phyloP scores from a whole-genome alignment of 78 protist species.

The Dictyostelium purpureum region DNA sequence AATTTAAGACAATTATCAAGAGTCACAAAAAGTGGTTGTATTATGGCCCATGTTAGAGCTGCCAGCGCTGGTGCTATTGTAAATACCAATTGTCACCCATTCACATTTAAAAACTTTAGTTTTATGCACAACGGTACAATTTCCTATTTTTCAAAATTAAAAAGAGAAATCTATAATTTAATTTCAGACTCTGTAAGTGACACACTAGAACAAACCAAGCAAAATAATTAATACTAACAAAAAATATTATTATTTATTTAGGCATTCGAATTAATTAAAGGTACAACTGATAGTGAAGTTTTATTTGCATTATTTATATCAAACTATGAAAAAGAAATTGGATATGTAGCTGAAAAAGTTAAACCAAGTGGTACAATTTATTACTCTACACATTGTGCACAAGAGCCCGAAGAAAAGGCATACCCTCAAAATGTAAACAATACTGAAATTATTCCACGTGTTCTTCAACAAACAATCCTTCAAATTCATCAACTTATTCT shows the following conservation, averaged over 20 bases:
- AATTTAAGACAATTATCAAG: slow-evolving; percentile 54
- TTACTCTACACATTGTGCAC: not conserved
- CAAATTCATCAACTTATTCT: slow-evolving; percentile 43
- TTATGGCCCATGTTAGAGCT: slow-evolving; percentile 55
- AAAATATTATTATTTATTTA: not conserved
- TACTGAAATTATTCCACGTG: slow-evolving; percentile 28
- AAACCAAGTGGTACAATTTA: slow-evolving; percentile 24
- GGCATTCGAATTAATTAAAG: slow-evolving; percentile 65
- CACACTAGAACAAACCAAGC: not conserved
- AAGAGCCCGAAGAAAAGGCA: slow-evolving; percentile 49
- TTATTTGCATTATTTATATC: slow-evolving; percentile 65
- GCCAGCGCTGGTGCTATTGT: slow-evolving; percentile 71
- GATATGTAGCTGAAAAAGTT: not conserved
- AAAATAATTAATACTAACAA: too few relatives aligned
- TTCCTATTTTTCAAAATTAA: slow-evolving; percentile 27
- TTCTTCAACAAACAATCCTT: slow-evolving; percentile 9
- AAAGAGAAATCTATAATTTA: not conserved
- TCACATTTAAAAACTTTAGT: slow-evolving; percentile 50
- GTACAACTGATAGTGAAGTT: slow-evolving; percentile 57
- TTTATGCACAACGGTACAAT: slow-evolving; percentile 68
- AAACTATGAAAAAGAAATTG: slow-evolving; percentile 63
- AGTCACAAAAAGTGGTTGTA: slow-evolving; percentile 39
- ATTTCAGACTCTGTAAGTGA: slow-evolving; percentile 25
- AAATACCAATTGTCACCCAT: slow-evolving; percentile 66
- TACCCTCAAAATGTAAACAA: slow-evolving; percentile 23